Evolutionary conservation across 495 filamentous ascomycete species (phyloP).

Genomic region (Penicillium maclennaniae): DNA sequence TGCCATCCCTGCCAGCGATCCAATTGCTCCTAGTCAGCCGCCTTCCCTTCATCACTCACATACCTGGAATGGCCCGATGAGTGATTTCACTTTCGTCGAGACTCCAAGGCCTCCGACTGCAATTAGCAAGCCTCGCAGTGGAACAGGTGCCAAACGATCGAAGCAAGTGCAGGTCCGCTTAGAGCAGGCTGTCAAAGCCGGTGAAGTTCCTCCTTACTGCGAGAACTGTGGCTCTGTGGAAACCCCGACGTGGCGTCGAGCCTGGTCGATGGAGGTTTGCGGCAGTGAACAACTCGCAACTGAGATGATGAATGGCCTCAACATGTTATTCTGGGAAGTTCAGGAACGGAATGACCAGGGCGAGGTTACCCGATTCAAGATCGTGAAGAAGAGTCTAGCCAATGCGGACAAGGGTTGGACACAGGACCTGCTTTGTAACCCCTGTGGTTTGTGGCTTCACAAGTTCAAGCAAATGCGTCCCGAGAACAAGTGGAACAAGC

Average conservation of each 20-base stretch:
- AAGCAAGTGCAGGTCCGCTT: constrained; percentile 48
- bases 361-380: constrained; percentile 56
- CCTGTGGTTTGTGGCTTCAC: constrained; percentile 90
- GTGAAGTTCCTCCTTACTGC: constrained; percentile 80
- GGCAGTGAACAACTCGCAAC: constrained; percentile 61
- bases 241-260: constrained; percentile 92
- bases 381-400: constrained; percentile 73
- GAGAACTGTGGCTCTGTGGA: constrained; percentile 91
- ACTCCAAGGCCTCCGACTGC: constrained; percentile 29
- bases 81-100: constrained; percentile 35
- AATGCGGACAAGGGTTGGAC: constrained; percentile 63
- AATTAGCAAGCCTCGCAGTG: constrained; percentile 33
- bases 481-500: constrained; percentile 74
- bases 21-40: constrained; percentile 39
- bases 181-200: constrained; percentile 61
- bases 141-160: constrained; percentile 33
- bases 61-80: constrained; percentile 45
- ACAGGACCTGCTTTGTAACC: constrained; percentile 81
- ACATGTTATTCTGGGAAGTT: constrained; percentile 61
- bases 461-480: constrained; percentile 85
- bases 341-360: constrained; percentile 57
- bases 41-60: constrained; percentile 40
- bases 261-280: constrained; percentile 64
- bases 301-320: constrained; percentile 60
- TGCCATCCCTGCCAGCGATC: constrained; percentile 55